A percentile compares a stretch with the other conserved stretches of the same genome.
Conservation (phyloP, 305 asterid genomes). For the Coffea humblotiana region DNA sequence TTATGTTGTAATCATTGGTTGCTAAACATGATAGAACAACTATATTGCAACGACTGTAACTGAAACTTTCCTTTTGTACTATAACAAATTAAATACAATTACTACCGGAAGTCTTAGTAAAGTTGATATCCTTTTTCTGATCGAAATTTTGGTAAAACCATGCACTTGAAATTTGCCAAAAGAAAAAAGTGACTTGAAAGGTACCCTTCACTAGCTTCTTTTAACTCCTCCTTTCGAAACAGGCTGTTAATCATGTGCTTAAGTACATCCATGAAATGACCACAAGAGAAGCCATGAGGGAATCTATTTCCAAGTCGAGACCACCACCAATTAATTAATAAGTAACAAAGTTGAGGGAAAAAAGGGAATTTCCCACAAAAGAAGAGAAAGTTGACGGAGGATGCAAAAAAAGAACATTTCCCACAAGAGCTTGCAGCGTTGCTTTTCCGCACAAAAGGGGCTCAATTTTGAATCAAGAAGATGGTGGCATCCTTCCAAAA, state of each 20-base stretch:
- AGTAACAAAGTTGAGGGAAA: background rate
- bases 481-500: conserved; percentile 6
- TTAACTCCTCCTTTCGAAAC: background rate
- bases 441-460: conserved; percentile 11
- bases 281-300: background rate
- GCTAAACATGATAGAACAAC: background rate
- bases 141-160: background rate
- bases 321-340: conserved; percentile 3
- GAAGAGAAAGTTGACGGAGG: conserved; percentile 10
- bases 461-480: background rate
- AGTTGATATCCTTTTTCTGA: background rate
- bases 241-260: conserved; percentile 20
- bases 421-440: conserved; percentile 10
- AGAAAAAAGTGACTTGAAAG: background rate
- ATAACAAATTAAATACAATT: background rate
- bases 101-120: background rate
- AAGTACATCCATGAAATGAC: background rate
- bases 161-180: background rate
- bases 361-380: conserved; percentile 3
- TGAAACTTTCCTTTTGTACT: background rate
- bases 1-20: background rate
- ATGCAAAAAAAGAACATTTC: conserved; percentile 16
- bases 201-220: conserved; percentile 2
- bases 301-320: background rate
- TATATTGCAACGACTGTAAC: background rate